Evolutionary conservation across 2,329 filamentous ascomycete species (phyloP).

Genomic region (Sarocladium kiliense): DNA sequence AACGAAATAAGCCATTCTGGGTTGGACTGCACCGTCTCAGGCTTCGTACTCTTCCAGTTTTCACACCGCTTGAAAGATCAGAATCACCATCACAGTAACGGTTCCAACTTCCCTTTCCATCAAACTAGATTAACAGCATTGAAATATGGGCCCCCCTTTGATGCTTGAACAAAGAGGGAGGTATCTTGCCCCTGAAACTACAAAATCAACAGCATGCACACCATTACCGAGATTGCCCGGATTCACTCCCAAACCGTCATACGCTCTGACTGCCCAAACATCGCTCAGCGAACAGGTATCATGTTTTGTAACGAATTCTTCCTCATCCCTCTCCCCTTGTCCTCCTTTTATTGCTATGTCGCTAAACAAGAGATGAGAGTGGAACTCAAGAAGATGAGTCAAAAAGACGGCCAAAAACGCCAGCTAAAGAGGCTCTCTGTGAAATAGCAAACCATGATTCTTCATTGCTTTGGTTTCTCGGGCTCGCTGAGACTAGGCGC

Average conservation of each 20-base stretch:
- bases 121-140: background rate
- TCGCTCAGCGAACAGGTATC: constrained; percentile 2
- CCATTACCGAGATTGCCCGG: too few species aligned
- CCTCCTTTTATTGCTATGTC: constrained; percentile 1
- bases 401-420: constrained; percentile 5
- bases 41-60: background rate
- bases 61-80: too few species aligned
- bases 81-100: background rate
- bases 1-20: too few species aligned
- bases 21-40: too few species aligned
- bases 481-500: background rate
- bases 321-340: background rate
- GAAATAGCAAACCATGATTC: background rate
- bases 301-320: constrained; percentile 2
- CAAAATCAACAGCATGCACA: background rate
- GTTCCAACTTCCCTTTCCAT: background rate
- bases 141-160: background rate
- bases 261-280: too few species aligned
- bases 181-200: constrained; percentile 2
- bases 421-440: background rate
- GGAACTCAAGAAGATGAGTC: background rate
- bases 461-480: background rate
- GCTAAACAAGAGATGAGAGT: constrained; percentile 3
- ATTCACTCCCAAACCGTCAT: too few species aligned
- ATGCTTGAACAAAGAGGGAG: background rate